These are phyloP conservation scores for Fraxinus sp. DNA, from an alignment of 305 asterid species.

Conservation along the genomic window DNA sequence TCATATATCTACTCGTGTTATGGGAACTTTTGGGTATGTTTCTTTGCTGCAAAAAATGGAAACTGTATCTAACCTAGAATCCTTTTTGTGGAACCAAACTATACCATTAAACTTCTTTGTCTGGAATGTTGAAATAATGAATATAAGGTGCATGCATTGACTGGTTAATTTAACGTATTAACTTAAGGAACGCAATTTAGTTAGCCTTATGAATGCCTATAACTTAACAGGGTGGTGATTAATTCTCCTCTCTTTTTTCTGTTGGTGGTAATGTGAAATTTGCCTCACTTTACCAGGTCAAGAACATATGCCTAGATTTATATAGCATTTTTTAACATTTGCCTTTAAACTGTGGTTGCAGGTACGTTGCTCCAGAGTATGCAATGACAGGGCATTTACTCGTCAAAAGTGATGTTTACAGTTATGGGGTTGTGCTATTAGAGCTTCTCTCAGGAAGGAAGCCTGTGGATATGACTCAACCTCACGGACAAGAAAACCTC, in stretches of 20 bases:
- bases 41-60: conserved; percentile 5
- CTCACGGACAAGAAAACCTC: conserved; percentile 88
- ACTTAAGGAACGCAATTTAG: neutral
- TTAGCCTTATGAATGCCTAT: neutral
- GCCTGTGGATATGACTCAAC: conserved; percentile 95
- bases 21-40: conserved; percentile 97
- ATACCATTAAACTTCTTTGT: neutral
- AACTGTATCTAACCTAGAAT: neutral
- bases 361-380: conserved; percentile 96
- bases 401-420: conserved; percentile 89
- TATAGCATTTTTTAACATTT: neutral
- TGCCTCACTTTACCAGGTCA: neutral
- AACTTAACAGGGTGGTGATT: neutral
- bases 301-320: neutral
- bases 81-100: neutral
- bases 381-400: conserved; percentile 97
- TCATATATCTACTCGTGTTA: conserved; percentile 92
- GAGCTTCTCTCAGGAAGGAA: conserved; percentile 90
- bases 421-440: conserved; percentile 84
- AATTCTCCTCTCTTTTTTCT: neutral
- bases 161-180: neutral
- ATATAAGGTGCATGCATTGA: neutral
- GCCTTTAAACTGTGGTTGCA: conserved; percentile 28
- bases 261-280: neutral
- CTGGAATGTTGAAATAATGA: neutral